Evolutionary conservation across 1,139 yeast genomes (phyloP).

Genomic region (Nematodospora anomalae): DNA sequence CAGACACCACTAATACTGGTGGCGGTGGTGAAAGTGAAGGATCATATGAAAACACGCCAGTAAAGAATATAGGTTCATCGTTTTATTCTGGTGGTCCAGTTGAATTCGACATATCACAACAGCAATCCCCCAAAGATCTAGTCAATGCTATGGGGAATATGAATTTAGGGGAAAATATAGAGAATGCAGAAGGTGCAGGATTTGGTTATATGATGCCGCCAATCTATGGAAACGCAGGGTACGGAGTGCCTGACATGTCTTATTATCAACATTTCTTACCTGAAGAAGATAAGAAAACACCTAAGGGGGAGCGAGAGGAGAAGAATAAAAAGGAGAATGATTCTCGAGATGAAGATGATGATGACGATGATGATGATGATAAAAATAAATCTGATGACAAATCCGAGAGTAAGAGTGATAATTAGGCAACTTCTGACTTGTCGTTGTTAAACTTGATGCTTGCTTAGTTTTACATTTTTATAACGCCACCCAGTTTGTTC

Average conservation of each 20-base stretch:
- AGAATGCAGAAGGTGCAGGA: conserved; percentile 3
- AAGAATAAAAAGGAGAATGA: conserved; percentile 1
- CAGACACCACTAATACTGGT: conserved; percentile 8
- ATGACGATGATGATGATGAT: not conserved
- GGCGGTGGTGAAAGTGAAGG: not conserved
- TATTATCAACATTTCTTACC: conserved; percentile 15
- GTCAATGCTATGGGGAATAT: conserved; percentile 20
- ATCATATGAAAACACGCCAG: conserved; percentile 6
- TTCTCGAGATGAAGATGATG: not conserved
- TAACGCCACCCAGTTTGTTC: not conserved
- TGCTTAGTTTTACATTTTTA: not conserved
- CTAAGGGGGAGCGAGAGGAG: conserved; percentile 2
- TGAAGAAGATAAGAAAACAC: not conserved
- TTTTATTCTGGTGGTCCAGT: conserved; percentile 2
- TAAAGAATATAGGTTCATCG: conserved; percentile 2
- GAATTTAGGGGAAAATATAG: conserved; percentile 14
- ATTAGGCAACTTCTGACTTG: not conserved
- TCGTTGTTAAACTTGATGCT: not conserved
- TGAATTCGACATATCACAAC: not conserved
- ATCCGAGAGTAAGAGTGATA: too few relatives aligned
- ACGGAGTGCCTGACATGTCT: conserved; percentile 12
- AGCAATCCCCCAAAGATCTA: conserved; percentile 15
- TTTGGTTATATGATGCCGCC: conserved; percentile 15
- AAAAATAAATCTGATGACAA: too few relatives aligned
- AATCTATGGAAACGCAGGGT: conserved; percentile 13